A percentile compares a stretch with the other conserved stretches of the same genome.
phyloP scores from a whole-genome alignment of 2,329 filamentous ascomycete genomes.

The Diaporthe velutina region DNA sequence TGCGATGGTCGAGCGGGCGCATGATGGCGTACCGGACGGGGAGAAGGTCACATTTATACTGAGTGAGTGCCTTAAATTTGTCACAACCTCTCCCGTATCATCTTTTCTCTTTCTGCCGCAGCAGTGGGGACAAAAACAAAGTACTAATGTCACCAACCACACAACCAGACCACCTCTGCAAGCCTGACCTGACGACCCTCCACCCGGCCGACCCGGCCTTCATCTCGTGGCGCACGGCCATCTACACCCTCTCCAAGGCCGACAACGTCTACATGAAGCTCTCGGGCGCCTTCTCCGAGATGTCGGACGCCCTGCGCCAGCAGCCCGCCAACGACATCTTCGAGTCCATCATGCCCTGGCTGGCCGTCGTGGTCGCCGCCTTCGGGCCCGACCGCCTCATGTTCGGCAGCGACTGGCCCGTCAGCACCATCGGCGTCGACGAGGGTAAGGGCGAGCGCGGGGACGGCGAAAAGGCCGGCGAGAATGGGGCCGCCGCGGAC shows the following conservation, averaged over 20 bases:
- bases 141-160: not conserved
- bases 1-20: constrained; percentile 77
- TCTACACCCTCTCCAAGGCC: constrained; percentile 76
- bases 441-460: not conserved
- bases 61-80: constrained; percentile 63
- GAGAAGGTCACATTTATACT: constrained; percentile 77
- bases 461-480: constrained; percentile 42
- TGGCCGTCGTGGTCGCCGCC: constrained; percentile 76
- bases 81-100: not conserved
- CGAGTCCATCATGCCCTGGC: constrained; percentile 76
- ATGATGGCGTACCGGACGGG: constrained; percentile 70
- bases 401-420: constrained; percentile 95
- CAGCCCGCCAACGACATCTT: constrained; percentile 70
- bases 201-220: constrained; percentile 71
- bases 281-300: constrained; percentile 81
- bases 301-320: constrained; percentile 68
- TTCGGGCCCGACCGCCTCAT: constrained; percentile 83
- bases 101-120: too few relatives aligned
- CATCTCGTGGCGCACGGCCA: constrained; percentile 76
- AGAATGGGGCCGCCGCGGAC: constrained; percentile 44
- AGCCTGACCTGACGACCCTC: constrained; percentile 80
- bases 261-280: constrained; percentile 76
- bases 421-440: constrained; percentile 75
- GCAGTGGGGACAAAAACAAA: too few relatives aligned
- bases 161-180: constrained; percentile 84